Conservation (phyloP, 1,284 basidiomycete species). For the Gymnopus androsaceus region DNA sequence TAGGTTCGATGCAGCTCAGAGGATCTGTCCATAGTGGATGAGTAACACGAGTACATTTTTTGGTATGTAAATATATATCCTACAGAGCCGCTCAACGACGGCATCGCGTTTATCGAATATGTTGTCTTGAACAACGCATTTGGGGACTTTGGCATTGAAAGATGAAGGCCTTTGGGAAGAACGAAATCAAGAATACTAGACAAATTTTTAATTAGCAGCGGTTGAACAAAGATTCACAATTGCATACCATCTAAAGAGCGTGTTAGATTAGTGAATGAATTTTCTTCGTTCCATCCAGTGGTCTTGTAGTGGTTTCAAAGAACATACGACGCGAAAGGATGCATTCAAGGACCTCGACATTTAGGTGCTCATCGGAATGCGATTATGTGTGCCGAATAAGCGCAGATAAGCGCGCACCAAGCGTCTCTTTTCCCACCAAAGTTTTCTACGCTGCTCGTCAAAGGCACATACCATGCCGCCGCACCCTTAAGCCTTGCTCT, state of each 20-base stretch:
- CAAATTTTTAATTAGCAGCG: constrained; percentile 18
- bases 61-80: constrained; percentile 94
- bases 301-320: constrained; percentile 86
- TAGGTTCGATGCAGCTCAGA: too few relatives aligned
- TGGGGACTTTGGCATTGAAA: constrained; percentile 87
- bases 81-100: constrained; percentile 88
- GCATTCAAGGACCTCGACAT: constrained; percentile 57
- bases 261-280: constrained; percentile 89
- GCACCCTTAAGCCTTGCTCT: constrained; percentile 60
- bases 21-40: too few relatives aligned
- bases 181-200: constrained; percentile 84
- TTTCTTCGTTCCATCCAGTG: constrained; percentile 96
- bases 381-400: neutral
- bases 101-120: constrained; percentile 90
- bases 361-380: neutral
- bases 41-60: too few relatives aligned
- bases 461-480: constrained; percentile 55
- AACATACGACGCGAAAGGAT: constrained; percentile 86
- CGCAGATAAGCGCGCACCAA: constrained; percentile 25
- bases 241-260: constrained; percentile 81
- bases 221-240: constrained; percentile 24
- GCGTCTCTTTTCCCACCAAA: constrained; percentile 47
- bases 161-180: constrained; percentile 76
- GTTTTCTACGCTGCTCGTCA: constrained; percentile 51
- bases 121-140: constrained; percentile 89